These are phyloP conservation scores for Vitis hybrid DNA, from an alignment of 177 flowering plant species.

Conservation along the genomic window DNA sequence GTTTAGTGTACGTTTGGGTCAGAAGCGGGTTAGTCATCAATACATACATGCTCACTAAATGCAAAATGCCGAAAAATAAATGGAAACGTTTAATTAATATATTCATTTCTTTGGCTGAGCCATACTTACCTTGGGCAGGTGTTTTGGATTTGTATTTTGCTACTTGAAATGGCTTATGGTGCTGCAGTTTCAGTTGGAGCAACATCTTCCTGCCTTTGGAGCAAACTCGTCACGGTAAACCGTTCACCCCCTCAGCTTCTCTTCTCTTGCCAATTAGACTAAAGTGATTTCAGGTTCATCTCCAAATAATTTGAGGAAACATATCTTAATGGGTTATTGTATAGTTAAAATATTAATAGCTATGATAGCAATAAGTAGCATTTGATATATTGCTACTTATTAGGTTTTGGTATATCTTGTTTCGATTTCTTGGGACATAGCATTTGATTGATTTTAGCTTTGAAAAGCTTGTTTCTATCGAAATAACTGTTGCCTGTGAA, in stretches of 20 bases:
- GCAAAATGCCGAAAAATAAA: neutral
- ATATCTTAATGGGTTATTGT: no score
- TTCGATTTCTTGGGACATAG: no score
- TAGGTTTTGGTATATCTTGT: no score
- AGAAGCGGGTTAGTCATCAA: constrained; percentile 66
- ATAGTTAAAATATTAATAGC: no score
- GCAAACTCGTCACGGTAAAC: constrained; percentile 71
- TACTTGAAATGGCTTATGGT: constrained; percentile 83
- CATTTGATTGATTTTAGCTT: no score
- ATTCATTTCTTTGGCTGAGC: neutral
- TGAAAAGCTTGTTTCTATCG: no score
- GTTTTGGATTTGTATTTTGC: constrained; percentile 87
- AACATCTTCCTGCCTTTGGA: constrained; percentile 64
- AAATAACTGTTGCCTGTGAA: no score
- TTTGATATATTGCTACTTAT: no score
- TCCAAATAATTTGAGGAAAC: no score
- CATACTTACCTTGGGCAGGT: constrained; percentile 48
- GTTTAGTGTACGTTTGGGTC: constrained; percentile 84
- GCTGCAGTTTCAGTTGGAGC: constrained; percentile 76
- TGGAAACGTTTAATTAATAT: neutral
- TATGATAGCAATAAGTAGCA: no score
- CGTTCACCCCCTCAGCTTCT: neutral
- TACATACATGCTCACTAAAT: neutral
- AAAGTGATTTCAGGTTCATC: no score
- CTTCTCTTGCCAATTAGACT: neutral